A percentile compares a stretch with the other conserved stretches of the same genome.
Conservation (phyloP, 768 basidiomycete genomes). For the Dictyophora rubrovolvata region DNA sequence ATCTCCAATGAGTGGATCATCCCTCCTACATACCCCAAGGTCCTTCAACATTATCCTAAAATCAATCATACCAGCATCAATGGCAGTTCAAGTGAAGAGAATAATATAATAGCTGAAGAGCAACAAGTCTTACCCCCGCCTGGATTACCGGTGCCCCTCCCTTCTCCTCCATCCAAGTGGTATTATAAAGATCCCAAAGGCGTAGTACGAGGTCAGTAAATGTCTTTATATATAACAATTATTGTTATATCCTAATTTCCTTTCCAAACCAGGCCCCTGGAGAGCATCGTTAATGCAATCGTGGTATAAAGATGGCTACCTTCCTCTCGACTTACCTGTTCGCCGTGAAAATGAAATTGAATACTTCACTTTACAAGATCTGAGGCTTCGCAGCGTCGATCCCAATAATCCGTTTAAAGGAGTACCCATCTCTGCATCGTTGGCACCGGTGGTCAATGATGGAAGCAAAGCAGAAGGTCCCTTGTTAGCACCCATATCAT, state of each 20-base stretch:
- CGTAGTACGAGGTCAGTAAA: conserved; percentile 57
- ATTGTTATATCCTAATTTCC: not conserved
- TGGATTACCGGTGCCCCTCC: conserved; percentile 63
- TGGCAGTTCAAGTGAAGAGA: conserved; percentile 32
- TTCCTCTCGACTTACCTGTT: conserved; percentile 76
- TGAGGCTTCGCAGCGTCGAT: conserved; percentile 69
- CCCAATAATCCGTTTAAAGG: conserved; percentile 68
- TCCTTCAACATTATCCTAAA: conserved; percentile 56
- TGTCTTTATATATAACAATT: not conserved
- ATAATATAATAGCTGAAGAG: conserved; percentile 31
- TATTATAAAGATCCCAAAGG: conserved; percentile 78
- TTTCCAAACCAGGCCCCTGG: conserved; percentile 61
- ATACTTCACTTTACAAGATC: conserved; percentile 60
- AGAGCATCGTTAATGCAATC: conserved; percentile 80
- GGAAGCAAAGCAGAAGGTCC: conserved; percentile 26
- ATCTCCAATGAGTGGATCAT: conserved; percentile 89
- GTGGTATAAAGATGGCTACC: conserved; percentile 77
- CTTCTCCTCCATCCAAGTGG: conserved; percentile 64
- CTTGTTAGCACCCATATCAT: conserved; percentile 61
- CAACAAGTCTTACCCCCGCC: conserved; percentile 70
- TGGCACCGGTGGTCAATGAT: conserved; percentile 18
- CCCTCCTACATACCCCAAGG: conserved; percentile 78
- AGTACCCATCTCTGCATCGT: conserved; percentile 30
- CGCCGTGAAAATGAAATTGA: conserved; percentile 63
- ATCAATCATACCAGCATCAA: conserved; percentile 35